Base-by-base conservation (phyloP, 2,329 filamentous ascomycete genomes). In the Apiospora kogelbergensis region DNA sequence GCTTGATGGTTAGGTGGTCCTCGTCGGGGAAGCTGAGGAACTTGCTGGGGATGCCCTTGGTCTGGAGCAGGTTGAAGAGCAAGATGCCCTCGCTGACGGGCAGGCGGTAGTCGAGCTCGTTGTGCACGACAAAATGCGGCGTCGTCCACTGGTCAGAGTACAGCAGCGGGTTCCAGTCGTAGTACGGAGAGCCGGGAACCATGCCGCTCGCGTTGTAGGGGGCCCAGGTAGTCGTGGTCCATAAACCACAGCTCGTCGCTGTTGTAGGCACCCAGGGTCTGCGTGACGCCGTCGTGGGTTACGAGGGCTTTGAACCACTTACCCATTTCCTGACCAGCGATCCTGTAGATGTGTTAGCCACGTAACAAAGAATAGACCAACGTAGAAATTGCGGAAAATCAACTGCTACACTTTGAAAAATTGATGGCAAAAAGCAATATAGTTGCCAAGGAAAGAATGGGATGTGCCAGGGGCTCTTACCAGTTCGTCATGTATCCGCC, bases 11-110 rank as follows among this genome's bases (percentile, higher is more conserved):
- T 88, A 89, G 93, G 74, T 93, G 91, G 71, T 91, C 91, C 79
- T 93, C 91, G 76, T 93, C 90, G 0, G 90, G 89, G 77, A 93
- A 93, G 1, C 85, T 90, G 73, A 93, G 76, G 71, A 92, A 88
- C 72, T 89, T 86, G 73, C 89, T 91, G 45, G 90, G 87, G 6
- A 93, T 83, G 0, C 89, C 89, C 65, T 83, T 81, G 63, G 85
- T 84, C 79, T 93, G 91, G 42, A 93, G 81, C 20, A 91, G 84
- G 74, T 93, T 92, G 79, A 93, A 93, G 1, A 90, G 88, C 2
- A 89, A 84, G 63, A 93, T 78, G 0, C 91, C 91, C 76, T 93
- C 91, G 11, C 86, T 85, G 69, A 93, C 86, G 1, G 90, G 88
- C 33, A 93, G 80, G 13, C 91, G 84, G 76, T 90, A 93, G 75